Percentiles rank a stretch among this genome's conserved stretches.
Conservation (phyloP, 495 filamentous ascomycete genomes). For the Mytilinidion resinicola region DNA sequence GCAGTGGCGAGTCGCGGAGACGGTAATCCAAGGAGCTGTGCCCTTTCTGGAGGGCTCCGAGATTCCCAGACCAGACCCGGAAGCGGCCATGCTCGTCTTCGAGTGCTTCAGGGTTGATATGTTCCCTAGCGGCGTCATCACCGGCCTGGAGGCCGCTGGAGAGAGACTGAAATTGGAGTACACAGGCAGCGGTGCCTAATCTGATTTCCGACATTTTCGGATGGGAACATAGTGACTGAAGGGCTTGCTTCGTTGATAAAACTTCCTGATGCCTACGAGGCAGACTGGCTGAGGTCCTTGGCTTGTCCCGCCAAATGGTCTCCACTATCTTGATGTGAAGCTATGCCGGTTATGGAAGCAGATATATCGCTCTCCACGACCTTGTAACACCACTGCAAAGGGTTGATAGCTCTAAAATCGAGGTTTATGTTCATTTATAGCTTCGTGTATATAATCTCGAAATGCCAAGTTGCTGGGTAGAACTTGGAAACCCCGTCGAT, state of each 20-base stretch:
- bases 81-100: slow-evolving; percentile 26
- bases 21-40: slow-evolving; percentile 27
- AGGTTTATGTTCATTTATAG: too few species aligned
- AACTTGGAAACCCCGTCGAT: too few species aligned
- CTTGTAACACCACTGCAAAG: too few species aligned
- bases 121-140: neutral
- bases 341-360: too few species aligned
- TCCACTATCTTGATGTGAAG: neutral
- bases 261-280: neutral
- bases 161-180: slow-evolving; percentile 18
- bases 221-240: slow-evolving; percentile 4
- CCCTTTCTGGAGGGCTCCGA: slow-evolving; percentile 26
- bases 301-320: neutral
- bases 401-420: too few species aligned
- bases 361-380: too few species aligned
- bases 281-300: too few species aligned
- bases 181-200: slow-evolving; percentile 15
- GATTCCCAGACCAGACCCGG: slow-evolving; percentile 26
- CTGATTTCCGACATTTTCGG: slow-evolving; percentile 17
- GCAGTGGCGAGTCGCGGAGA: slow-evolving; percentile 24
- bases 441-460: too few species aligned
- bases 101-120: slow-evolving; percentile 14
- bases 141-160: neutral
- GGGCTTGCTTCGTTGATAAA: neutral
- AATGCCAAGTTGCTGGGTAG: too few species aligned